phyloP scores from a whole-genome alignment of 1,139 yeast species.

The Arxiozyma bovina region DNA sequence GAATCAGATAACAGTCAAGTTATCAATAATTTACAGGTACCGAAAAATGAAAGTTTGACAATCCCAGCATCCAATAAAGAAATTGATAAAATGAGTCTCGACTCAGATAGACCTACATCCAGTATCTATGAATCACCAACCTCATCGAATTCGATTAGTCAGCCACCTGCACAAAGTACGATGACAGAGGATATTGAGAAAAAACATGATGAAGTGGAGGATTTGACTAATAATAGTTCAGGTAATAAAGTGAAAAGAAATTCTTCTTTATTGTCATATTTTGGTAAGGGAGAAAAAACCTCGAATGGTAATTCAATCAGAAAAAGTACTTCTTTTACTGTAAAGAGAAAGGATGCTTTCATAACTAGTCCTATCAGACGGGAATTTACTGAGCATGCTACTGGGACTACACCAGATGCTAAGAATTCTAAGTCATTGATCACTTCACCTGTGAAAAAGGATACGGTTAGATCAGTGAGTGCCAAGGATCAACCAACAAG shows the following conservation, averaged over 20 bases:
- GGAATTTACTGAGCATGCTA: conserved; percentile 18
- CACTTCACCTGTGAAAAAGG: conserved; percentile 9
- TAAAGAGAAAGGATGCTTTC: conserved; percentile 16
- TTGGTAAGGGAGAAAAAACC: conserved; percentile 15
- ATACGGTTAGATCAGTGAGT: conserved; percentile 25
- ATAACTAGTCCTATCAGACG: conserved; percentile 21
- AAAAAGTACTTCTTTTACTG: conserved; percentile 5
- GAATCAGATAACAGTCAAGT: not conserved
- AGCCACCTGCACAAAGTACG: not conserved
- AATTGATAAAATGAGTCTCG: conserved; percentile 3
- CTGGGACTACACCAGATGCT: conserved; percentile 13
- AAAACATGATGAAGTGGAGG: conserved; percentile 8
- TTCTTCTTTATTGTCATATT: conserved; percentile 19
- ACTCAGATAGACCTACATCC: conserved; percentile 18
- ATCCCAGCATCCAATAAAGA: not conserved
- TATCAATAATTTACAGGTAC: not conserved
- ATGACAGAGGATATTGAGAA: conserved; percentile 7
- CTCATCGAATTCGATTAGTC: not conserved
- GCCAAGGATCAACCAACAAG: conserved; percentile 18
- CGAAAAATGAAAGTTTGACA: not conserved
- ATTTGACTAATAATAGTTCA: not conserved
- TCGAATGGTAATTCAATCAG: conserved; percentile 10
- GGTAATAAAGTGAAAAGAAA: conserved; percentile 5
- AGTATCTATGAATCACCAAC: conserved; percentile 22
- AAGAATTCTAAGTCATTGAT: conserved; percentile 1